A percentile compares a stretch with the other conserved stretches of the same genome.
These are phyloP conservation scores for Warburgia ugandensis DNA, from an alignment of 164 flowering plant genomes.

Conservation along the genomic window DNA sequence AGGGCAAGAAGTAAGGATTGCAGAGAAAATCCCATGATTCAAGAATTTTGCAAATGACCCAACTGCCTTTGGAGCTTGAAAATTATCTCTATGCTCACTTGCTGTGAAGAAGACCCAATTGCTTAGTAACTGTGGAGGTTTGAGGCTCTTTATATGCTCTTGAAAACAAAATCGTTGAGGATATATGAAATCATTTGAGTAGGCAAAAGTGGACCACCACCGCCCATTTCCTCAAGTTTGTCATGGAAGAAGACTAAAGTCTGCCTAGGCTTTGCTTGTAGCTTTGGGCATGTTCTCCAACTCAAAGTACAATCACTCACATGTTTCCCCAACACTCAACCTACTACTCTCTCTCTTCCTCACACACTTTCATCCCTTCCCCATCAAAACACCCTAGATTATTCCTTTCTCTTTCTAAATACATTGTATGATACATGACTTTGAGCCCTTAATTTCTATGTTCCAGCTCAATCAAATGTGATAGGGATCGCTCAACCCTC, in stretches of 20 bases:
- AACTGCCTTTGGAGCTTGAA: slow-evolving; percentile 9
- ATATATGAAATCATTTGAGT: slow-evolving; percentile 16
- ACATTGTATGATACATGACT: slow-evolving; percentile 9
- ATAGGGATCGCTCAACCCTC: neutral
- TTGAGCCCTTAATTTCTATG: slow-evolving; percentile 10
- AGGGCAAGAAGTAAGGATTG: slow-evolving; percentile 2
- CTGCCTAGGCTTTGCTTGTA: slow-evolving; percentile 4
- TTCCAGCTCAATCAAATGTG: slow-evolving; percentile 28
- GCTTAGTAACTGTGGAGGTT: neutral
- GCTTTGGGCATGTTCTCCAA: slow-evolving; percentile 29
- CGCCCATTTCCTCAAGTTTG: neutral
- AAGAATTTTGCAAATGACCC: slow-evolving; percentile 10
- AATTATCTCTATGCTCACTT: neutral
- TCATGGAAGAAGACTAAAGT: slow-evolving; percentile 1
- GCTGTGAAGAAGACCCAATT: slow-evolving; percentile 2
- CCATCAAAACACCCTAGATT: slow-evolving; percentile 72
- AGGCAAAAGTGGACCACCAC: neutral
- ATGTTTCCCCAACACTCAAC: slow-evolving; percentile 34
- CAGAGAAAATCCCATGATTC: slow-evolving; percentile 26
- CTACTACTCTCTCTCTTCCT: slow-evolving; percentile 4
- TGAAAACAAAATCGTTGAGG: slow-evolving; percentile 19
- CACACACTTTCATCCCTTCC: slow-evolving; percentile 8
- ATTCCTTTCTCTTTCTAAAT: slow-evolving; percentile 36
- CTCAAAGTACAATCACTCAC: slow-evolving; percentile 61
- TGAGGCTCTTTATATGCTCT: neutral